Evolutionary conservation across 768 basidiomycete genomes (phyloP).

Genomic region (Pisolithus albus): DNA sequence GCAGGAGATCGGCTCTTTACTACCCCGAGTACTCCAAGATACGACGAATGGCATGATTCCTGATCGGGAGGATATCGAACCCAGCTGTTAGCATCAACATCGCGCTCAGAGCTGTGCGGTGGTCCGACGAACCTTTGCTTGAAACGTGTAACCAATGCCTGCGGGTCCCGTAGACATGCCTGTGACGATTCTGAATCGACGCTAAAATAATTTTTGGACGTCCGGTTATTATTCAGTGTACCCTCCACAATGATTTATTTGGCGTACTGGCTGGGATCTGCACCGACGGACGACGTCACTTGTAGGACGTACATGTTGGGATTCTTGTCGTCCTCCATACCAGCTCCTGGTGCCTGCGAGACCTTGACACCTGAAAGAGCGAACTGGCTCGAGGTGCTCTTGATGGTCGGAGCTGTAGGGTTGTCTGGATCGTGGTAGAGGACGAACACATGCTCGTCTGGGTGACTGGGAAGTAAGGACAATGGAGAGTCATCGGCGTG

Average conservation of each 20-base stretch:
- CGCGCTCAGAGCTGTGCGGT: no score
- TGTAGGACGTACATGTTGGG: conserved; percentile 73
- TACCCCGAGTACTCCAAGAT: conserved; percentile 47
- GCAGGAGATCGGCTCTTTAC: background rate
- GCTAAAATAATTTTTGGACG: conserved; percentile 1
- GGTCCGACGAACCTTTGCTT: conserved; percentile 49
- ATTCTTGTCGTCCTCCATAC: conserved; percentile 48
- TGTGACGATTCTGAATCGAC: conserved; percentile 24
- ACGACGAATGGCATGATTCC: conserved; percentile 49
- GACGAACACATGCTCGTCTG: conserved; percentile 67
- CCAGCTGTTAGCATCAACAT: background rate
- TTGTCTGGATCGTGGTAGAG: conserved; percentile 56
- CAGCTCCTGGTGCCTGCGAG: conserved; percentile 68
- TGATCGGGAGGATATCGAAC: conserved; percentile 20
- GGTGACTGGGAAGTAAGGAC: conserved; percentile 51
- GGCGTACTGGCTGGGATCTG: conserved; percentile 34
- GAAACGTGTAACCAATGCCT: conserved; percentile 51
- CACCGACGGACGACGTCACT: conserved; percentile 40
- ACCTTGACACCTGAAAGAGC: conserved; percentile 55
- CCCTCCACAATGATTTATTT: background rate
- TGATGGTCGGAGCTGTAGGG: conserved; percentile 37
- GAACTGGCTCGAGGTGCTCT: conserved; percentile 42
- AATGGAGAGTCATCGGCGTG: conserved; percentile 73
- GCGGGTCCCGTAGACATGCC: conserved; percentile 33
- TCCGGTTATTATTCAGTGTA: background rate